Conservation (phyloP, 345 rosid species). For the Gynandropsis gynandra region DNA sequence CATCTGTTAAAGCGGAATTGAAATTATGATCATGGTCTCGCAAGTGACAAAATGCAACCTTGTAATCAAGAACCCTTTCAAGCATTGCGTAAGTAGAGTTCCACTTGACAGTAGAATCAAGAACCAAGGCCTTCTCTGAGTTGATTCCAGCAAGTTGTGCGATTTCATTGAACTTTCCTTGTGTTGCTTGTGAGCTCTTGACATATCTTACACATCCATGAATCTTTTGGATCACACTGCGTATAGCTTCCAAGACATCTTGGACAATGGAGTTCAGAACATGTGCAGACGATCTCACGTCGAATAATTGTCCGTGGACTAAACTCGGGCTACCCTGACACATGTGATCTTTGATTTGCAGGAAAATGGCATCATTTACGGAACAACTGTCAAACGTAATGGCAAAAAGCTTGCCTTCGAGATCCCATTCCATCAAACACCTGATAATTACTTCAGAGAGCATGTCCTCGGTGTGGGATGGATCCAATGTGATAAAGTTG, state of each 20-base stretch:
- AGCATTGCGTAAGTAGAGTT: constrained; percentile 79
- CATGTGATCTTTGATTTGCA: constrained; percentile 53
- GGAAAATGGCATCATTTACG: constrained; percentile 56
- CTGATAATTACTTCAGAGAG: constrained; percentile 72
- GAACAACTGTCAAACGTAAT: constrained; percentile 65
- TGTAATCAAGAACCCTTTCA: constrained; percentile 63
- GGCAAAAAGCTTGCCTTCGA: constrained; percentile 81
- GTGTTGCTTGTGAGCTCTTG: constrained; percentile 61
- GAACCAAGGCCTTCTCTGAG: constrained; percentile 45
- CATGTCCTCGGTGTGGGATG: constrained; percentile 21
- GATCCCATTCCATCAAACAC: constrained; percentile 77
- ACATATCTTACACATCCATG: constrained; percentile 66
- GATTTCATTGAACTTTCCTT: constrained; percentile 62
- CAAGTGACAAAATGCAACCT: constrained; percentile 47
- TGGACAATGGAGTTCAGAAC: constrained; percentile 52
- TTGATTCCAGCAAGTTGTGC: constrained; percentile 57
- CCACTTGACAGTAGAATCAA: constrained; percentile 57
- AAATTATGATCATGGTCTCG: constrained; percentile 55
- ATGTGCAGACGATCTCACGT: constrained; percentile 67
- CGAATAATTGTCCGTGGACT: constrained; percentile 59
- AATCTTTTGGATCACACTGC: constrained; percentile 59
- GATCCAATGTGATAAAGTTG: constrained; percentile 44
- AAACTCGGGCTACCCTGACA: constrained; percentile 49
- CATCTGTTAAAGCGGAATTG: constrained; percentile 48
- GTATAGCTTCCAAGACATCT: constrained; percentile 58